Evolutionary conservation across 352 stramenopile species (phyloP).

Genomic region (Globisporangium lucens): DNA sequence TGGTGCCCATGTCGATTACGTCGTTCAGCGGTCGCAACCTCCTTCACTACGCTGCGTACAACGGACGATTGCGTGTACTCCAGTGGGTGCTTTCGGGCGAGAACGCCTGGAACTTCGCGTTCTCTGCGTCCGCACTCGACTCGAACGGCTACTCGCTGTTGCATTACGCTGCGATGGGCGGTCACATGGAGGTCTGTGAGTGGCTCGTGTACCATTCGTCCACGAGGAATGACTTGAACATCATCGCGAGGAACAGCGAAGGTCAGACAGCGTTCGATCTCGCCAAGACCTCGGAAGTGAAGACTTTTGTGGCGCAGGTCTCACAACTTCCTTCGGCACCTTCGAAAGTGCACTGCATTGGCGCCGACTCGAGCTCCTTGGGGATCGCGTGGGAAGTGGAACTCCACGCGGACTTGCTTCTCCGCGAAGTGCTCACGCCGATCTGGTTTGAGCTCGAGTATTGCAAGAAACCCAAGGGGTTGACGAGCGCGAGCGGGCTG

Average conservation of each 20-base stretch:
- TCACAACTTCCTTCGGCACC: constrained; percentile 34
- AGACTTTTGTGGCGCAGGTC: constrained; percentile 39
- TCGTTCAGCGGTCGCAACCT: constrained; percentile 61
- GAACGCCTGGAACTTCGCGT: constrained; percentile 24
- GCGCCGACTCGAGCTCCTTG: constrained; percentile 44
- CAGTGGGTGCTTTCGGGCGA: constrained; percentile 40
- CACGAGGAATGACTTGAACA: constrained; percentile 30
- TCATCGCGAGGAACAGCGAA: constrained; percentile 43
- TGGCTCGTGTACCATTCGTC: constrained; percentile 58
- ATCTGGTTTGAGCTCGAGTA: constrained; percentile 58
- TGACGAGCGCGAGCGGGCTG: constrained; percentile 42
- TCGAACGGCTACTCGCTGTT: constrained; percentile 57
- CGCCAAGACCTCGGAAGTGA: constrained; percentile 33
- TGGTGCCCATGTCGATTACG: constrained; percentile 38
- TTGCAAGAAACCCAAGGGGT: constrained; percentile 48
- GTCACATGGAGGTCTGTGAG: constrained; percentile 49
- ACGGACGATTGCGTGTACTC: constrained; percentile 42
- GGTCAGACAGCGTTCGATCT: constrained; percentile 43
- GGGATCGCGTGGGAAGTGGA: constrained; percentile 60
- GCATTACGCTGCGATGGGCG: constrained; percentile 65
- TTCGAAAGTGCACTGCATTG: constrained; percentile 37
- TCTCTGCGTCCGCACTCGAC: constrained; percentile 39
- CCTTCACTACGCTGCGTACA: constrained; percentile 72
- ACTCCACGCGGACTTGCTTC: constrained; percentile 21
- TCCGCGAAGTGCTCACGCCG: constrained; percentile 39